phyloP scores from a whole-genome alignment of 805 yeast species.

The Candida nitratophila region DNA sequence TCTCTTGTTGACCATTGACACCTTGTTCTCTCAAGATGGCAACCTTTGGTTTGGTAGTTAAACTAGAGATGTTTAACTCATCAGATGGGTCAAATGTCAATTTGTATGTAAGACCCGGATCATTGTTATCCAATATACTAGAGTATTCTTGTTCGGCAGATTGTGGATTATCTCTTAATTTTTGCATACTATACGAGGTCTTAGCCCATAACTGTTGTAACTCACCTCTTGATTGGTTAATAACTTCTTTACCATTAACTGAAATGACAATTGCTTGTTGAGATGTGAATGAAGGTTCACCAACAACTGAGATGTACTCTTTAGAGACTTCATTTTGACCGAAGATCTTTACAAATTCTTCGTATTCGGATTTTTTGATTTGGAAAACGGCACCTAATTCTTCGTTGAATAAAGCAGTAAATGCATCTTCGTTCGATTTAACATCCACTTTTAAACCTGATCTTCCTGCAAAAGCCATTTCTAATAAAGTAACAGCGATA shows the following conservation, averaged over 20 bases:
- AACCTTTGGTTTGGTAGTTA: constrained; percentile 64
- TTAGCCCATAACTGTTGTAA: constrained; percentile 81
- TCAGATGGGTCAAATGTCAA: constrained; percentile 61
- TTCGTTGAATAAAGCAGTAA: constrained; percentile 73
- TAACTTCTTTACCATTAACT: constrained; percentile 39
- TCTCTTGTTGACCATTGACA: constrained; percentile 95
- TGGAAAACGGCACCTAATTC: constrained; percentile 97
- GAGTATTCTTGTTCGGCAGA: constrained; percentile 82
- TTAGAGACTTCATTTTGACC: constrained; percentile 49
- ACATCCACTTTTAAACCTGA: constrained; percentile 63
- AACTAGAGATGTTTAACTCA: constrained; percentile 33
- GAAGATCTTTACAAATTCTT: constrained; percentile 49
- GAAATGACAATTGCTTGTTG: constrained; percentile 40
- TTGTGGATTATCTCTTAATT: constrained; percentile 88
- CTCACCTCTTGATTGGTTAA: constrained; percentile 51
- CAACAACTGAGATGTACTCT: constrained; percentile 54
- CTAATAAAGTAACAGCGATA: constrained; percentile 71
- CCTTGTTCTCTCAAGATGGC: constrained; percentile 98
- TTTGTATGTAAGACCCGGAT: constrained; percentile 85
- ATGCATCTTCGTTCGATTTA: constrained; percentile 29
- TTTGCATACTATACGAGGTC: constrained; percentile 86
- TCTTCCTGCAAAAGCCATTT: constrained; percentile 97
- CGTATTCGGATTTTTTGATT: constrained; percentile 46
- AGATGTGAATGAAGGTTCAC: constrained; percentile 50
- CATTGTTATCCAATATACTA: constrained; percentile 65